Evolutionary conservation across 2,329 filamentous ascomycete genomes (phyloP).

Genomic region (Epichloe aotearoae): DNA sequence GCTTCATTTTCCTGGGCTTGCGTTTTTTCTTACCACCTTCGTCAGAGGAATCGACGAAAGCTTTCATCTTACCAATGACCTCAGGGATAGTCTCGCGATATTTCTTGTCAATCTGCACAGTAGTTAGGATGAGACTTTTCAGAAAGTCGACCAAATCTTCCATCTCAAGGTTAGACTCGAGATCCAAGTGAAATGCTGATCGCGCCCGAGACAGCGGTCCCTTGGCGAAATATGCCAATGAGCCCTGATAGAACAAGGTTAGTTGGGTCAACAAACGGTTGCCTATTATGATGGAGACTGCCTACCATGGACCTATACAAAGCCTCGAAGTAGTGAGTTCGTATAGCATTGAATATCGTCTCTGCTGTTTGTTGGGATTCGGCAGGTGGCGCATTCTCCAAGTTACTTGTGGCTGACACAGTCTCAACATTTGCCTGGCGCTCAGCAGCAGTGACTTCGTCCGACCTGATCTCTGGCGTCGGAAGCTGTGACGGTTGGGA

Average conservation of each 20-base stretch:
- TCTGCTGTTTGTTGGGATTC: slow-evolving; percentile 29
- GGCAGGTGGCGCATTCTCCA: slow-evolving; percentile 4
- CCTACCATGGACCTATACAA: slow-evolving; percentile 50
- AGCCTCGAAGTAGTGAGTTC: slow-evolving; percentile 44
- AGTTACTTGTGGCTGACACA: background rate
- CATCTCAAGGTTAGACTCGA: slow-evolving; percentile 46
- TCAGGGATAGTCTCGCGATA: slow-evolving; percentile 58
- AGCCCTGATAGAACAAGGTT: slow-evolving; percentile 37
- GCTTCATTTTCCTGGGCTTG: slow-evolving; percentile 50
- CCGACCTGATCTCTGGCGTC: slow-evolving; percentile 4
- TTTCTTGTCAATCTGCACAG: slow-evolving; percentile 62
- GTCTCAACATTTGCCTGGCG: background rate
- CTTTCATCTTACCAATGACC: slow-evolving; percentile 44
- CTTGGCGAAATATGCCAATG: slow-evolving; percentile 73
- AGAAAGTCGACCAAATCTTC: slow-evolving; percentile 54
- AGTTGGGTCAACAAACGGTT: slow-evolving; percentile 11
- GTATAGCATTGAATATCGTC: slow-evolving; percentile 44
- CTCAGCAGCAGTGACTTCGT: background rate
- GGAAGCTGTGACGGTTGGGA: slow-evolving; percentile 9
- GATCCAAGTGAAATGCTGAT: slow-evolving; percentile 53
- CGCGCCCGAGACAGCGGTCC: slow-evolving; percentile 64
- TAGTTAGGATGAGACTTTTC: slow-evolving; percentile 53
- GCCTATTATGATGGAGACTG: slow-evolving; percentile 30
- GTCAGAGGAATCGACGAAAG: slow-evolving; percentile 42
- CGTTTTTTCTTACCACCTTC: slow-evolving; percentile 31